phyloP scores from a whole-genome alignment of 73 alveolate species.

The Symbiodinium natans region DNA sequence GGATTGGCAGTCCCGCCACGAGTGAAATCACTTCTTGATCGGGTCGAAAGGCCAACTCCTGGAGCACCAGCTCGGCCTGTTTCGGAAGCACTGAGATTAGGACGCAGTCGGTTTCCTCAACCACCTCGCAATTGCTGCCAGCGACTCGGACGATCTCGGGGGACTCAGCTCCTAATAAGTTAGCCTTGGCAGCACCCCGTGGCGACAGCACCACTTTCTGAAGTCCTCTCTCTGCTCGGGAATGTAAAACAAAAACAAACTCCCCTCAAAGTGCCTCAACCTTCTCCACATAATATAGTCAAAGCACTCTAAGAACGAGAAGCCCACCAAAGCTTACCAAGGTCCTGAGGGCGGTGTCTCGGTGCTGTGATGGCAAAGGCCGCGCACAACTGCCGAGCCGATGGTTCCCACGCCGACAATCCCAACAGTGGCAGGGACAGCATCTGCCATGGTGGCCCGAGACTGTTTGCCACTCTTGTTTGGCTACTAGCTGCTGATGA shows the following conservation, averaged over 20 bases:
- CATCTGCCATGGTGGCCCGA: background rate
- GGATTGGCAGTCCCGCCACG: conserved; percentile 49
- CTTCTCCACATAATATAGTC: too few species aligned
- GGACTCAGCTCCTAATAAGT: background rate
- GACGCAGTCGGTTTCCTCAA: conserved; percentile 29
- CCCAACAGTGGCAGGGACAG: background rate
- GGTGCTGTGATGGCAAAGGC: background rate
- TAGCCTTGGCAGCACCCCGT: conserved; percentile 35
- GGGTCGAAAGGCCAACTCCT: background rate
- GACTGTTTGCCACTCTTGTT: background rate
- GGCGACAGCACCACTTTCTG: conserved; percentile 53
- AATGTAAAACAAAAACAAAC: background rate
- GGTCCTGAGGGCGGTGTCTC: background rate
- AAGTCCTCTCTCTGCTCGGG: too few species aligned
- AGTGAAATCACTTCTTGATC: conserved; percentile 51
- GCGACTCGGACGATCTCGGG: conserved; percentile 64
- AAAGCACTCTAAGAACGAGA: too few species aligned
- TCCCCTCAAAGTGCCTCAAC: too few species aligned
- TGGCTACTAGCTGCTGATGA: background rate
- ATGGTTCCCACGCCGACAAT: conserved; percentile 73
- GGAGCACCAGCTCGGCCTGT: conserved; percentile 1
- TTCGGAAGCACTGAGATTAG: conserved; percentile 59
- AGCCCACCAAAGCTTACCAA: too few species aligned
- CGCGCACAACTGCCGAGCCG: conserved; percentile 59
- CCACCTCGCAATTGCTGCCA: conserved; percentile 72